Evolutionary conservation across 2,329 filamentous ascomycete genomes (phyloP).

Genomic region (Fusarium sp.): DNA sequence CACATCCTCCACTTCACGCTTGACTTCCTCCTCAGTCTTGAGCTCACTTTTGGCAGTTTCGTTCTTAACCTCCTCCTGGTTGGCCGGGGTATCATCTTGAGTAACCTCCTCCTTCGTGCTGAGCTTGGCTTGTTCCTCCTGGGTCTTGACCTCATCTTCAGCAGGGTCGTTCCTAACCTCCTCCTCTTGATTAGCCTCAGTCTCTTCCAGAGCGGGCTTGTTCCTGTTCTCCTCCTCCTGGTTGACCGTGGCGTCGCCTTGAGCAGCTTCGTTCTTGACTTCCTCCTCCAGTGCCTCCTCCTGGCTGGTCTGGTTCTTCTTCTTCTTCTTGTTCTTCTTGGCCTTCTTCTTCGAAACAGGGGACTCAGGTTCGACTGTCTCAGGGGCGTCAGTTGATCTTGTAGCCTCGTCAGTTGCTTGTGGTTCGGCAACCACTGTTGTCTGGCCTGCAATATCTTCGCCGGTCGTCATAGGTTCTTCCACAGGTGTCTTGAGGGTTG

Average conservation of each 20-base stretch:
- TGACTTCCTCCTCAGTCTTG: background rate
- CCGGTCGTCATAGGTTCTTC: background rate
- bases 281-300: constrained; percentile 18
- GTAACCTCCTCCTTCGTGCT: background rate
- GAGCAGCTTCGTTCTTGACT: constrained; percentile 1
- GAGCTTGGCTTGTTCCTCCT: background rate
- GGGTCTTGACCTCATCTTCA: background rate
- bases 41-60: background rate
- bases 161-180: background rate
- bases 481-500: background rate
- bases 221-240: constrained; percentile 1
- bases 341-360: constrained; percentile 44
- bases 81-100: background rate
- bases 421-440: background rate
- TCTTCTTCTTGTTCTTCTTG: constrained; percentile 52
- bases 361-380: constrained; percentile 18
- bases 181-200: background rate
- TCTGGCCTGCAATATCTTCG: background rate
- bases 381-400: constrained; percentile 4
- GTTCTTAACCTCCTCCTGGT: background rate
- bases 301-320: constrained; percentile 25
- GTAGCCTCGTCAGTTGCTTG: background rate
- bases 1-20: background rate
- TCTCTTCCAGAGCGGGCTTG: background rate
- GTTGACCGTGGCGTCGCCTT: background rate